These are phyloP conservation scores for Aspergillus vadensis DNA, from an alignment of 2,329 filamentous ascomycete genomes.

Conservation along the genomic window DNA sequence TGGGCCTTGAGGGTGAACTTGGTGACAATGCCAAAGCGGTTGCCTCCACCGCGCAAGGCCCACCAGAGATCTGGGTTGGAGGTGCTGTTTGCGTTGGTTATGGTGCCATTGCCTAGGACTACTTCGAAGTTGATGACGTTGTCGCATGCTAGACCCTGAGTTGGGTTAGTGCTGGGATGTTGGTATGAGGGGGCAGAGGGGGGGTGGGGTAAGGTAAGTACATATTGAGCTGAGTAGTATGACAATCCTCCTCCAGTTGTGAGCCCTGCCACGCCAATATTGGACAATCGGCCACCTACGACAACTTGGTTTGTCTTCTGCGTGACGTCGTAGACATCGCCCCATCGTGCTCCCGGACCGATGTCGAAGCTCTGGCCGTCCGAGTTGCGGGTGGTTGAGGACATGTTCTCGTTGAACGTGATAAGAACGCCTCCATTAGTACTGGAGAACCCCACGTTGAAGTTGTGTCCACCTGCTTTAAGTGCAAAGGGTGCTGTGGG, in stretches of 20 bases:
- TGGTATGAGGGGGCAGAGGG: not conserved
- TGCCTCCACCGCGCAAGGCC: conserved; percentile 16
- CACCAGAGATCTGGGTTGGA: conserved; percentile 16
- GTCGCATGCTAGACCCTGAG: conserved; percentile 14
- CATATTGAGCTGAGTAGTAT: conserved; percentile 21
- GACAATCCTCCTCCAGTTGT: conserved; percentile 14
- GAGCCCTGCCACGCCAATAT: conserved; percentile 15
- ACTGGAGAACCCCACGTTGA: conserved; percentile 15
- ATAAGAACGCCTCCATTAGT: conserved; percentile 11
- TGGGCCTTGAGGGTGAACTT: conserved; percentile 17
- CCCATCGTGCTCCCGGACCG: conserved; percentile 17
- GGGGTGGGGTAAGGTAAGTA: not conserved
- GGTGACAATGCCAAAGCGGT: conserved; percentile 18
- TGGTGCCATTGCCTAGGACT: conserved; percentile 11
- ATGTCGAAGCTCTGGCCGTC: conserved; percentile 17
- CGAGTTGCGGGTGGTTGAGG: conserved; percentile 7
- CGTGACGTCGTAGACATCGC: conserved; percentile 12
- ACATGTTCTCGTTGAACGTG: conserved; percentile 16
- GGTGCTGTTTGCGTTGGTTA: conserved; percentile 14
- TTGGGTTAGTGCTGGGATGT: not conserved
- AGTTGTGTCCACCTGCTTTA: conserved; percentile 16
- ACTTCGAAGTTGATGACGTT: conserved; percentile 18
- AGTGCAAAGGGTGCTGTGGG: conserved; percentile 7
- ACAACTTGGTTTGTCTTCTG: conserved; percentile 15
- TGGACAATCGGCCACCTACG: conserved; percentile 14